Evolutionary conservation across 2,329 filamentous ascomycete species (phyloP).

Genomic region (Colletotrichum ledebouriae): DNA sequence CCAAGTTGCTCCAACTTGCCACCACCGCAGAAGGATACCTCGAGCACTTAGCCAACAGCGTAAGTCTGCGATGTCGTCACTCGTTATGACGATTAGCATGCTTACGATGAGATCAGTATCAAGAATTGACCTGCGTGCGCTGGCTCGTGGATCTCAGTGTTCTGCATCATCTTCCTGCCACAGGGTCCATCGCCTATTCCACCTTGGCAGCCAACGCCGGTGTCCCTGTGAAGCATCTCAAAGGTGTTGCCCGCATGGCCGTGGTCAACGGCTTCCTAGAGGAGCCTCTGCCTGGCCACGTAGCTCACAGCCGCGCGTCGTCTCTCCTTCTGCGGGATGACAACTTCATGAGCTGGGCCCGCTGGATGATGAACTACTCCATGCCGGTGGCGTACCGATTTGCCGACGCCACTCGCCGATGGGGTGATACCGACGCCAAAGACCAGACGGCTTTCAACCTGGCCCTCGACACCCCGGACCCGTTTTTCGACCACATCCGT

Average conservation of each 20-base stretch:
- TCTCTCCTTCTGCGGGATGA: constrained; percentile 46
- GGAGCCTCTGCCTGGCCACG: constrained; percentile 47
- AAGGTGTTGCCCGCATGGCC: constrained; percentile 52
- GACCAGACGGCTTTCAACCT: constrained; percentile 50
- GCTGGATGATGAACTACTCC: constrained; percentile 48
- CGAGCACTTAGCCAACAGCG: not conserved
- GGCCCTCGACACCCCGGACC: constrained; percentile 46
- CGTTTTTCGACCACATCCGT: constrained; percentile 52
- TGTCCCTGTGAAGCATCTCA: constrained; percentile 44
- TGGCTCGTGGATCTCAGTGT: not conserved
- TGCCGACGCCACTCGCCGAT: constrained; percentile 47
- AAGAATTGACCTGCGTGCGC: not conserved
- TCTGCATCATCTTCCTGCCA: constrained; percentile 2
- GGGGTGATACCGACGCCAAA: constrained; percentile 45
- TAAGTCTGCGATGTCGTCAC: not conserved
- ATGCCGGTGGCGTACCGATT: constrained; percentile 46
- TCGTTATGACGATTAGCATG: not conserved
- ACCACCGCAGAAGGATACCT: constrained; percentile 13
- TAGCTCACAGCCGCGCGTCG: constrained; percentile 53
- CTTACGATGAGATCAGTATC: not conserved
- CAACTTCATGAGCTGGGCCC: constrained; percentile 48
- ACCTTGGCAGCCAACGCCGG: constrained; percentile 38
- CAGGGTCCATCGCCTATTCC: not conserved
- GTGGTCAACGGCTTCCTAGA: constrained; percentile 52
- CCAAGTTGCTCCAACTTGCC: not conserved